phyloP scores from a whole-genome alignment of 1,284 basidiomycete genomes.

The Amylostereum chailletii region DNA sequence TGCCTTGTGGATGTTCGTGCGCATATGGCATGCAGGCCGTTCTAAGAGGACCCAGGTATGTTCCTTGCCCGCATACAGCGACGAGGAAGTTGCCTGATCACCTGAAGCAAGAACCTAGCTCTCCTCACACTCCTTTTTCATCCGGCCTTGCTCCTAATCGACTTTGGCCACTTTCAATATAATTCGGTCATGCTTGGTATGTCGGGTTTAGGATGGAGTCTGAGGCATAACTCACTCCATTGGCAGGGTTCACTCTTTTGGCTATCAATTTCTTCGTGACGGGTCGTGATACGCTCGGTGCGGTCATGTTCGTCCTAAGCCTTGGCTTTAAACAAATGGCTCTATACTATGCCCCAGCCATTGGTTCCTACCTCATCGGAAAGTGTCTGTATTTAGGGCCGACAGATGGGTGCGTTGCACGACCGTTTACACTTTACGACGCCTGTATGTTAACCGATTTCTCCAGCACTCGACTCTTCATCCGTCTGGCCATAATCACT shows the following conservation, averaged over 20 bases:
- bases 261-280: conserved; percentile 62
- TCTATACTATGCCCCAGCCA: conserved; percentile 86
- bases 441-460: conserved; percentile 6
- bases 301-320: conserved; percentile 75
- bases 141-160: conserved; percentile 77
- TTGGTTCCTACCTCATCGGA: conserved; percentile 76
- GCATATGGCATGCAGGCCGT: conserved; percentile 53
- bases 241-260: conserved; percentile 60
- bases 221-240: background rate
- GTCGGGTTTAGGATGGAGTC: conserved; percentile 12
- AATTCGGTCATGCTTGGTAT: conserved; percentile 84
- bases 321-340: conserved; percentile 95
- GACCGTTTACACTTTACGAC: background rate
- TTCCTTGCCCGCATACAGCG: background rate
- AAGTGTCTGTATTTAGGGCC: conserved; percentile 73
- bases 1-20: conserved; percentile 56
- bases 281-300: conserved; percentile 67
- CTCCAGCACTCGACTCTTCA: conserved; percentile 48
- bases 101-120: conserved; percentile 48
- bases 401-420: conserved; percentile 49
- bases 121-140: conserved; percentile 73
- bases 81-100: conserved; percentile 2
- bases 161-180: conserved; percentile 92
- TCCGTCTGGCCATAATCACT: conserved; percentile 58
- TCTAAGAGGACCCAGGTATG: conserved; percentile 67